phyloP scores from a whole-genome alignment of 257 asterid species.

The Solanum etuberosum region DNA sequence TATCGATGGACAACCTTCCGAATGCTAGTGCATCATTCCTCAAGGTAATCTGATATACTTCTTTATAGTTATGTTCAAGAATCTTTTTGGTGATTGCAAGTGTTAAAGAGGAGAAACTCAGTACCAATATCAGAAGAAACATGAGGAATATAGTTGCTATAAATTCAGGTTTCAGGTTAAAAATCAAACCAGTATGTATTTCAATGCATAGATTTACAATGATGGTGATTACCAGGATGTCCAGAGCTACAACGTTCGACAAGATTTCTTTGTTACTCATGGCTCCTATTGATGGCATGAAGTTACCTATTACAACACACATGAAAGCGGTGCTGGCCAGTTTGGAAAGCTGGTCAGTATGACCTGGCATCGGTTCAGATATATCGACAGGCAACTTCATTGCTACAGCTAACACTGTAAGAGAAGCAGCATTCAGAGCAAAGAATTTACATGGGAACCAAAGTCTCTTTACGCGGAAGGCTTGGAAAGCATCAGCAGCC shows the following conservation, averaged over 20 bases:
- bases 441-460: constrained; percentile 7
- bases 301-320: constrained; percentile 5
- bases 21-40: background rate
- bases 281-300: constrained; percentile 7
- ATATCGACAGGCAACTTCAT: constrained; percentile 5
- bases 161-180: background rate
- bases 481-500: background rate
- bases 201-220: constrained; percentile 1
- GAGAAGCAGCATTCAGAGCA: constrained; percentile 8
- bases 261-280: background rate
- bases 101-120: constrained; percentile 1
- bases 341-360: background rate
- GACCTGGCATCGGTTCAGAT: constrained; percentile 1
- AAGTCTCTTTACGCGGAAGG: background rate
- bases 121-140: background rate
- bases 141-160: background rate
- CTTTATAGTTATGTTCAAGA: background rate
- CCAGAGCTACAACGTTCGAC: background rate
- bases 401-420: constrained; percentile 1
- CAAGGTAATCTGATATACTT: background rate
- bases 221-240: constrained; percentile 3
- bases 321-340: background rate
- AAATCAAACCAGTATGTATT: background rate
- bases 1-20: background rate
- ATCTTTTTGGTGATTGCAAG: background rate